Evolutionary conservation across 2,329 filamentous ascomycete genomes (phyloP).

Genomic region (Hypoxylon sp.): DNA sequence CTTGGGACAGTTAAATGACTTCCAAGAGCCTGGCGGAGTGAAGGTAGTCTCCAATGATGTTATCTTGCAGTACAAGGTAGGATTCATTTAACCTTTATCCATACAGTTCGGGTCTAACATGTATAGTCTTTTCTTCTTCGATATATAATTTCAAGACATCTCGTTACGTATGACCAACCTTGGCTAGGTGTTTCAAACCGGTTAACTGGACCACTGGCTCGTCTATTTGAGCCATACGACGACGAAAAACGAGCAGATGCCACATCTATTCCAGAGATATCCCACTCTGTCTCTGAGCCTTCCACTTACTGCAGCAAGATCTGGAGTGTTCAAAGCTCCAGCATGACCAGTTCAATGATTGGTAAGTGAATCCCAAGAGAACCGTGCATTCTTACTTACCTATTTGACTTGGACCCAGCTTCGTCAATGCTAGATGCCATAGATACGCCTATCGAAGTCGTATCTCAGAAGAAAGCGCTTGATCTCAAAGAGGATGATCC

Average conservation of each 20-base stretch:
- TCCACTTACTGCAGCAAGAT: not conserved
- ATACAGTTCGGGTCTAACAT: not conserved
- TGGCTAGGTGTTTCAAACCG: conserved; percentile 2
- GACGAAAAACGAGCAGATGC: not conserved
- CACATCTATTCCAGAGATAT: not conserved
- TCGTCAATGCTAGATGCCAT: not conserved
- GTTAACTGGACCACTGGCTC: not conserved
- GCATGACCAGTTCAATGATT: not conserved
- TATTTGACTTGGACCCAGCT: not conserved
- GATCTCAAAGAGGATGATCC: not conserved
- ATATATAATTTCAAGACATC: conserved; percentile 10
- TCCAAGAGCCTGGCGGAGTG: not conserved
- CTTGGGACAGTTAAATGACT: not conserved
- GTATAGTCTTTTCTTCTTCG: not conserved
- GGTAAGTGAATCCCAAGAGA: not conserved
- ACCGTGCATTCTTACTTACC: not conserved
- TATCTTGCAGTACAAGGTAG: conserved; percentile 3
- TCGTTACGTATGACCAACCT: not conserved
- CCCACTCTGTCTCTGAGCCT: not conserved
- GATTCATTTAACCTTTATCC: not conserved
- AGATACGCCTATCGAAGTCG: not conserved
- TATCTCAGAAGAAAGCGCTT: not conserved
- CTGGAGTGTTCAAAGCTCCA: not conserved
- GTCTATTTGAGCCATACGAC: not conserved
- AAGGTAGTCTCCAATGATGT: not conserved